phyloP scores from a whole-genome alignment of 2,329 filamentous ascomycete genomes.

The Fusarium mexicanum region DNA sequence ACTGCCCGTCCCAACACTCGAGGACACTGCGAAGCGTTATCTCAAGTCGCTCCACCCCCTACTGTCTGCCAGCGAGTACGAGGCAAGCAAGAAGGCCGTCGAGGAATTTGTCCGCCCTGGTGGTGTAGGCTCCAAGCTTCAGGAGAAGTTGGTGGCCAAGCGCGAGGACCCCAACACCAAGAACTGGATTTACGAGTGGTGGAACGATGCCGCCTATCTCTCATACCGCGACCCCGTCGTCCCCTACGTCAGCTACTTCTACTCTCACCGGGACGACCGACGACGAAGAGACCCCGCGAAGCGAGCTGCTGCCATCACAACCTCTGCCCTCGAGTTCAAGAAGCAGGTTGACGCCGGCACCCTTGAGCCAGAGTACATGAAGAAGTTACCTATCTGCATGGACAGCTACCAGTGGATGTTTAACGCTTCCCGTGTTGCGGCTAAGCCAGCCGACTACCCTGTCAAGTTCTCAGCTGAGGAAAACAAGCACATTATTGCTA shows the following conservation, averaged over 20 bases:
- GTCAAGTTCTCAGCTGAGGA: conserved; percentile 79
- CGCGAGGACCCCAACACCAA: conserved; percentile 81
- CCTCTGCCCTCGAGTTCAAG: conserved; percentile 91
- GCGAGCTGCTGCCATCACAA: conserved; percentile 90
- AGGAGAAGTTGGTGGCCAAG: conserved; percentile 84
- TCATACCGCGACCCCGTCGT: conserved; percentile 94
- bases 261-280: conserved; percentile 95
- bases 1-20: conserved; percentile 81
- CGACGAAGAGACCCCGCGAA: conserved; percentile 87
- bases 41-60: conserved; percentile 82
- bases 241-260: conserved; percentile 99
- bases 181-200: conserved; percentile 99
- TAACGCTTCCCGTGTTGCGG: conserved; percentile 88
- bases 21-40: conserved; percentile 84
- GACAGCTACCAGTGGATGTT: conserved; percentile 99
- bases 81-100: conserved; percentile 82
- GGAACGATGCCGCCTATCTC: conserved; percentile 95
- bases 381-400: conserved; percentile 97
- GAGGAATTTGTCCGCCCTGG: conserved; percentile 90
- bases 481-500: conserved; percentile 87
- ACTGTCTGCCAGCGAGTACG: conserved; percentile 73
- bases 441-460: conserved; percentile 82
- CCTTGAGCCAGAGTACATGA: conserved; percentile 98
- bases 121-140: conserved; percentile 81
- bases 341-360: conserved; percentile 83